Base-by-base conservation (phyloP, 768 basidiomycete species). In the Amanita rimosa region DNA sequence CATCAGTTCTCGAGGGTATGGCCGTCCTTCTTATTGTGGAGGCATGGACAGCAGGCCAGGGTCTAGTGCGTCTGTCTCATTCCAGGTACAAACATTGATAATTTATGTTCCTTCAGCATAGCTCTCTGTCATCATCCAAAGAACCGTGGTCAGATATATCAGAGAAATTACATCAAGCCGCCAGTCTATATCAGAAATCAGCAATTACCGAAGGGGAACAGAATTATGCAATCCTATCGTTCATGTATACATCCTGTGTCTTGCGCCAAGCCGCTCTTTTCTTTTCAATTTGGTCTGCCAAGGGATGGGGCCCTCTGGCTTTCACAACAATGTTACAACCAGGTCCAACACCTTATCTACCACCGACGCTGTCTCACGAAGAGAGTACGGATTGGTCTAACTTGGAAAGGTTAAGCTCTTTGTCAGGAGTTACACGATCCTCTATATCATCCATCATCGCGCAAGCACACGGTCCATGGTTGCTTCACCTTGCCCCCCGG, bases 391-490 rank as follows among this genome's bases (percentile, higher is more conserved):
- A 69, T 16, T 74, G 71, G 66, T 63, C 72, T 1, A 68, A 71
- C 50, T 64, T 84, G 27, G 85, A 87, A 58, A 78, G 82, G 8
- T 70, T 90, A 37, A 81, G 78, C 41, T 64, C 68, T 6, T 69
- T 83, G 22, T 86, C 90, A 3, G 79, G 81, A 16, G 76, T 96
- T 36, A 70, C 80, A 24, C 77, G 89, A 21, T 70, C 78, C 0
- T 71, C 76, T 6, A 85, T 95, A 16, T 75, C 86, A 1, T 63
- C 64, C 6, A 67, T 77, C 17, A 64, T 89, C n/a, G 70, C 82
- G 2, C 80, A 83, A 57, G 74, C 83, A 0, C 88, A 95, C 52
- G 91, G 90, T 0, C 90, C 94, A 2, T 93, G 89, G 83, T 67
- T 96, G 19, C 62, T 90, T 14, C 84, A 88, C 57, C 74, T 97